These are phyloP conservation scores for Fusarium globosum DNA, from an alignment of 2,329 filamentous ascomycete species.

Conservation along the genomic window DNA sequence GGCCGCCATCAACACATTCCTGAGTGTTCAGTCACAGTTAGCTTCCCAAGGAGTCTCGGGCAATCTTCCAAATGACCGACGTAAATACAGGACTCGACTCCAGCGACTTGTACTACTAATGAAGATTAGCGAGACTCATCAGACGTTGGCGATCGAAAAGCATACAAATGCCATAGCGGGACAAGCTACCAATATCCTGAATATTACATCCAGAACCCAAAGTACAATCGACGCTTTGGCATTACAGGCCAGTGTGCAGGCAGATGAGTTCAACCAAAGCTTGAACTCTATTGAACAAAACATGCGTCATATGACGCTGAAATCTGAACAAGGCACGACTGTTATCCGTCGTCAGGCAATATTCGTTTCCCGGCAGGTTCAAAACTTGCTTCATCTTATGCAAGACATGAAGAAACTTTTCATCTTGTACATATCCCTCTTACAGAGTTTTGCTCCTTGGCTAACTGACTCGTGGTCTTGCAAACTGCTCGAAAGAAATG, in stretches of 20 bases:
- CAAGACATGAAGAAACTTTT: background rate
- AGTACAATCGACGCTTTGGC: background rate
- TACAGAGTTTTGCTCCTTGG: too few species aligned
- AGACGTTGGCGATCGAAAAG: background rate
- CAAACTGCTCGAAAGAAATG: background rate
- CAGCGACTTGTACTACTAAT: too few species aligned
- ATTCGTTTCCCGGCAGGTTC: background rate
- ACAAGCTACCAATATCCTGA: background rate
- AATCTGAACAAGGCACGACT: background rate
- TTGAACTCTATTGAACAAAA: background rate
- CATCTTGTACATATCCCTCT: background rate
- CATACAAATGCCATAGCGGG: background rate
- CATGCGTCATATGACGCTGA: background rate
- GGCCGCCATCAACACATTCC: background rate
- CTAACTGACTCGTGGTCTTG: too few species aligned
- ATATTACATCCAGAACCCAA: background rate
- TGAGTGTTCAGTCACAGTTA: background rate
- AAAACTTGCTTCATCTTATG: background rate
- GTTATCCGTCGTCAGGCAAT: background rate
- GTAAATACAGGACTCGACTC: too few species aligned
- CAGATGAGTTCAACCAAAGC: background rate
- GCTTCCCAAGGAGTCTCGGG: too few species aligned
- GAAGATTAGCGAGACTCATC: too few species aligned
- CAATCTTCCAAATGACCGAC: too few species aligned
- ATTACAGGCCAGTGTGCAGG: too few species aligned